Percentiles rank a stretch among this genome's conserved stretches.
Conservation (phyloP, 1,139 yeast genomes). For the Groenewaldozyma sp. region DNA sequence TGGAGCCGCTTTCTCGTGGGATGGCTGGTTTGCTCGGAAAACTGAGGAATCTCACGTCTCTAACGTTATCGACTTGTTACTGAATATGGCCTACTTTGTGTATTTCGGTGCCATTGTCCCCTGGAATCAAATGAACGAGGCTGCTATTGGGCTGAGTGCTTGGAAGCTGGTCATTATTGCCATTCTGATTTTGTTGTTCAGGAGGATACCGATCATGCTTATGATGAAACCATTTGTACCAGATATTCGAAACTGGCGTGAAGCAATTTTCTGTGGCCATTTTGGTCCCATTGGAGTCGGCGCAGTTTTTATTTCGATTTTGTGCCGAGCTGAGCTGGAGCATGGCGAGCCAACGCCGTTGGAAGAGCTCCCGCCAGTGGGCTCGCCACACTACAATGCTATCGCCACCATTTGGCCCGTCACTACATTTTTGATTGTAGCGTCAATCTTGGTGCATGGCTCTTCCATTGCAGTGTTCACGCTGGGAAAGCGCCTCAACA, state of each 20-base stretch:
- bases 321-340: conserved; percentile 76
- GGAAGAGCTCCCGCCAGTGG: conserved; percentile 42
- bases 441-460: conserved; percentile 90
- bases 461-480: conserved; percentile 93
- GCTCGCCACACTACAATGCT: conserved; percentile 55
- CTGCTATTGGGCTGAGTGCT: conserved; percentile 56
- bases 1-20: conserved; percentile 96
- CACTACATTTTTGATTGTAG: conserved; percentile 71
- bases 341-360: conserved; percentile 56
- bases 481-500: conserved; percentile 78
- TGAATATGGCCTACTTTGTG: conserved; percentile 78
- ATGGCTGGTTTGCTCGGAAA: conserved; percentile 80
- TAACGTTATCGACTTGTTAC: conserved; percentile 70
- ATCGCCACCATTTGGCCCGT: conserved; percentile 84
- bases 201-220: conserved; percentile 84
- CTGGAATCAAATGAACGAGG: conserved; percentile 73
- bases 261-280: conserved; percentile 92
- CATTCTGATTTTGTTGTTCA: conserved; percentile 67
- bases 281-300: conserved; percentile 99
- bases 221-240: conserved; percentile 77
- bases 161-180: conserved; percentile 85
- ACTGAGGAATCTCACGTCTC: conserved; percentile 92
- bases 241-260: conserved; percentile 89
- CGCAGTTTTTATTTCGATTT: conserved; percentile 81
- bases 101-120: conserved; percentile 94